A percentile compares a stretch with the other conserved stretches of the same genome.
Conservation (phyloP, 495 filamentous ascomycete species). For the Tuber melanosporum region DNA sequence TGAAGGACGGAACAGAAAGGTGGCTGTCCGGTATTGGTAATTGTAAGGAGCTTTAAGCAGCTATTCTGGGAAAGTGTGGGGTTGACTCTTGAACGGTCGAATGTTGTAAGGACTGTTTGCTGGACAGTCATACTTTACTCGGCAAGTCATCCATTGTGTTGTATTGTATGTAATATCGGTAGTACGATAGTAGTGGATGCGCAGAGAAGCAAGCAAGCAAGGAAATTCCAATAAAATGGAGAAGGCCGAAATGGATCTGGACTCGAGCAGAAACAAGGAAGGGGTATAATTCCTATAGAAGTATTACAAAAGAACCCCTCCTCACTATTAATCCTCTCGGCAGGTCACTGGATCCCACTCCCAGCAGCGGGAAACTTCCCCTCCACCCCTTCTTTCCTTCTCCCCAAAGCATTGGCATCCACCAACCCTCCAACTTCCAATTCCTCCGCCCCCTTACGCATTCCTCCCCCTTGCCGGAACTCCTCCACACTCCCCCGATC, state of each 20-base stretch:
- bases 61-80: background rate
- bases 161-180: background rate
- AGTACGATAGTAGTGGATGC: background rate
- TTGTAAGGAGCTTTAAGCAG: background rate
- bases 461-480: too few species aligned
- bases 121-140: background rate
- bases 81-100: background rate
- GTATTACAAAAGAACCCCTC: background rate
- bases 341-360: too few species aligned
- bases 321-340: background rate
- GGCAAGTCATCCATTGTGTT: too few species aligned
- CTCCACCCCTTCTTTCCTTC: background rate
- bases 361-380: background rate
- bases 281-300: background rate
- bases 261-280: background rate
- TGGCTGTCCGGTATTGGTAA: background rate
- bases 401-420: background rate
- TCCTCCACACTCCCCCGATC: too few species aligned
- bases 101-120: background rate
- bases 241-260: background rate
- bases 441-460: conserved; percentile 15
- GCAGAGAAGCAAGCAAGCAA: too few species aligned
- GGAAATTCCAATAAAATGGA: background rate
- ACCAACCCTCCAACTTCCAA: background rate
- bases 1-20: background rate